A percentile compares a stretch with the other conserved stretches of the same genome.
Conservation (phyloP, 345 rosid genomes). For the Brassica cretica region DNA sequence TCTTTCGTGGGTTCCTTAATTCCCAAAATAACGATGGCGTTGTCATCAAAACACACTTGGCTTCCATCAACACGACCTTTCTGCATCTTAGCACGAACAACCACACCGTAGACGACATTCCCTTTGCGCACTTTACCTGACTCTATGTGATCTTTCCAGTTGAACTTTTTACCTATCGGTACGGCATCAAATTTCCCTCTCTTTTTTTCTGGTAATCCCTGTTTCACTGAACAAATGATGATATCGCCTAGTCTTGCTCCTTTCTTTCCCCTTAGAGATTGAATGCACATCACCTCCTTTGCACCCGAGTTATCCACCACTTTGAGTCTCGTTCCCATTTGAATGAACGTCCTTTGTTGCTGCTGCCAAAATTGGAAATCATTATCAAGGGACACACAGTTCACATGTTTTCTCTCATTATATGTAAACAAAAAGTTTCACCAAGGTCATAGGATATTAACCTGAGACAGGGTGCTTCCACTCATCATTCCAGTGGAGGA, state of each 20-base stretch:
- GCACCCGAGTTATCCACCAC: constrained; percentile 89
- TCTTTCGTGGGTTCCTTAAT: constrained; percentile 39
- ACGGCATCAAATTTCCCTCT: constrained; percentile 1
- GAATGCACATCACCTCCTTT: constrained; percentile 85
- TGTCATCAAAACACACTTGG: constrained; percentile 82
- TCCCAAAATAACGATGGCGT: constrained; percentile 69
- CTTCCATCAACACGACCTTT: constrained; percentile 74
- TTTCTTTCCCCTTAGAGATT: constrained; percentile 69
- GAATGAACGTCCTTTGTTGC: constrained; percentile 84
- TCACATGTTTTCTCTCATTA: neutral
- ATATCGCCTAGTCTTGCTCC: constrained; percentile 86
- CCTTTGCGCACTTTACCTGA: constrained; percentile 91
- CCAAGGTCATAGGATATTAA: constrained; percentile 15
- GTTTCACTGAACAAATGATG: constrained; percentile 76
- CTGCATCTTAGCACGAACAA: constrained; percentile 84
- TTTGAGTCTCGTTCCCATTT: constrained; percentile 86
- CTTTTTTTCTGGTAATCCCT: constrained; percentile 64
- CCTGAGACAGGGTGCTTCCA: constrained; percentile 46
- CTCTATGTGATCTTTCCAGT: constrained; percentile 32
- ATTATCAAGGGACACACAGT: constrained; percentile 10
- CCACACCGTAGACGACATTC: constrained; percentile 65
- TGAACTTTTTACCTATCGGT: neutral
- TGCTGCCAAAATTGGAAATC: constrained; percentile 29
- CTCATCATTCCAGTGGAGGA: constrained; percentile 8
- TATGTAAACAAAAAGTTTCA: neutral